These are phyloP conservation scores for Zangia roseola DNA, from an alignment of 768 basidiomycete genomes.

Conservation along the genomic window DNA sequence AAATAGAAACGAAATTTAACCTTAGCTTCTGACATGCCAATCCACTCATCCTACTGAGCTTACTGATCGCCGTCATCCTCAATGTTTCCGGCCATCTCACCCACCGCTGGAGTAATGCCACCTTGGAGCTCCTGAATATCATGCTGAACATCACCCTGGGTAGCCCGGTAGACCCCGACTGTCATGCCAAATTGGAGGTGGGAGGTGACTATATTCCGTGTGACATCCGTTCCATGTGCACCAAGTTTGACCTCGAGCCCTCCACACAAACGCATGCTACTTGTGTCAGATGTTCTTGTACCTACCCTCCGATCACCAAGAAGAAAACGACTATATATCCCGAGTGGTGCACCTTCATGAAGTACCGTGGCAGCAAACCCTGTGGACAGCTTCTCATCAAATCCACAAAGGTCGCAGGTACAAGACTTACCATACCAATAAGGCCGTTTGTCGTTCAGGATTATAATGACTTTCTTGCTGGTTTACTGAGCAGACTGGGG, in stretches of 20 bases:
- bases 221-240: constrained; percentile 18
- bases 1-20: neutral
- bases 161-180: neutral
- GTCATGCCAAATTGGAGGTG: too few relatives aligned
- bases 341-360: constrained; percentile 17
- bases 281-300: constrained; percentile 29
- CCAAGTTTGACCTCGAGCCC: constrained; percentile 20
- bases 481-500: constrained; percentile 24
- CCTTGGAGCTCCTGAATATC: constrained; percentile 1
- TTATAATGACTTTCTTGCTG: constrained; percentile 27
- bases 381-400: constrained; percentile 12
- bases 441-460: constrained; percentile 27
- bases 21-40: constrained; percentile 1
- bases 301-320: constrained; percentile 10
- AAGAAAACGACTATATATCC: constrained; percentile 10
- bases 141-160: neutral
- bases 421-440: constrained; percentile 1
- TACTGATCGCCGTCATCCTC: neutral
- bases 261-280: constrained; percentile 16
- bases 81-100: constrained; percentile 7
- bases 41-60: neutral
- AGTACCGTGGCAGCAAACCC: constrained; percentile 10
- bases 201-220: neutral
- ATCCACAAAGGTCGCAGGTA: neutral
- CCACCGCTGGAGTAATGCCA: constrained; percentile 3